A percentile compares a stretch with the other conserved stretches of the same genome.
Conservation (phyloP, 2,329 filamentous ascomycete species). For the Dryadomyces quercus-mongolicae region DNA sequence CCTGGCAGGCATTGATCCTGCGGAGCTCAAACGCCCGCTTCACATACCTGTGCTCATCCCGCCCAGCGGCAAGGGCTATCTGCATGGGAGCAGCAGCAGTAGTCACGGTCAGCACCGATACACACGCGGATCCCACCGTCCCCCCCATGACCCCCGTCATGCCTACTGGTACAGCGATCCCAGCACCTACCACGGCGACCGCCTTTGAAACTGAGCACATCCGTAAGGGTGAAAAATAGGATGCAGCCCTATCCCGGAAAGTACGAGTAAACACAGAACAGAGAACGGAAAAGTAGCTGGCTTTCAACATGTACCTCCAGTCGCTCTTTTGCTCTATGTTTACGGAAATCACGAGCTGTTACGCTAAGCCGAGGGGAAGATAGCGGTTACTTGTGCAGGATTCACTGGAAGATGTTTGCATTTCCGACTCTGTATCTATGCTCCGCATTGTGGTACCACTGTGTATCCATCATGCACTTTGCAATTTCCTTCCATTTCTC, state of each 20-base stretch:
- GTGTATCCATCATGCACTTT: too few species aligned
- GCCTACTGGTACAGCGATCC: too few species aligned
- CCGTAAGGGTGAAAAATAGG: background rate
- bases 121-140: background rate
- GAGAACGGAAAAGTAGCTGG: too few species aligned
- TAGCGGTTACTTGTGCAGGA: too few species aligned
- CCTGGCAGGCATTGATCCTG: constrained; percentile 6
- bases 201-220: background rate
- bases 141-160: background rate
- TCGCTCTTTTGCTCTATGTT: too few species aligned
- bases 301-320: too few species aligned
- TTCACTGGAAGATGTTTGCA: too few species aligned
- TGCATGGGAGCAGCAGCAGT: background rate
- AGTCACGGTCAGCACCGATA: background rate
- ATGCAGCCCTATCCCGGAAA: background rate
- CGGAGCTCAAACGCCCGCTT: constrained; percentile 38
- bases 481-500: too few species aligned
- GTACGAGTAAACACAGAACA: background rate
- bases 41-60: constrained; percentile 42
- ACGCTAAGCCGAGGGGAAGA: too few species aligned
- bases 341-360: too few species aligned
- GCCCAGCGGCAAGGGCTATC: constrained; percentile 14
- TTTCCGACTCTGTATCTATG: too few species aligned
- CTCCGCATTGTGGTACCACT: too few species aligned
- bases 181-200: background rate